Conservation (phyloP, 176 grass and related monocot genomes). For the Lolium multiflorum region DNA sequence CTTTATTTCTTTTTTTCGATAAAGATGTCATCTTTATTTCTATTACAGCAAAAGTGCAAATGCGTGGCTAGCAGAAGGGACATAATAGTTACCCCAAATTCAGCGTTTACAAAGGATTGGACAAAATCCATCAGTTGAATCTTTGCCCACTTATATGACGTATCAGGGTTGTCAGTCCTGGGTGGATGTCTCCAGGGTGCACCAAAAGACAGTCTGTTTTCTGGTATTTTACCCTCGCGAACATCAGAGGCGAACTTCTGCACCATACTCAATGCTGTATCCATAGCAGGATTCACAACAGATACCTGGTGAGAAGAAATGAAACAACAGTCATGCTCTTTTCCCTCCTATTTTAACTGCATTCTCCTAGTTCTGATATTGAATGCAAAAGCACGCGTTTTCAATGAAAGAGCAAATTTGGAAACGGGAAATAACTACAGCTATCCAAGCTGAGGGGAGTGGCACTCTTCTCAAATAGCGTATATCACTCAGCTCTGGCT, state of each 20-base stretch:
- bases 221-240: slow-evolving; percentile 68
- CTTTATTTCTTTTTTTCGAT: too few species aligned
- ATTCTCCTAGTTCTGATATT: slow-evolving; percentile 2
- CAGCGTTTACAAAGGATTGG: slow-evolving; percentile 78
- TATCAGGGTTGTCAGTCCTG: slow-evolving; percentile 44
- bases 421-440: neutral
- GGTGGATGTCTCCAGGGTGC: slow-evolving; percentile 90
- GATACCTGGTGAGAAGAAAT: slow-evolving; percentile 62
- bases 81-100: slow-evolving; percentile 81
- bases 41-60: slow-evolving; percentile 11
- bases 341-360: slow-evolving; percentile 23
- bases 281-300: slow-evolving; percentile 94
- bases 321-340: slow-evolving; percentile 25
- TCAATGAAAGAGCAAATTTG: neutral
- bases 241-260: slow-evolving; percentile 85
- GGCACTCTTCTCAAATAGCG: too few species aligned
- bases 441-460: slow-evolving; percentile 12
- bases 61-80: slow-evolving; percentile 24
- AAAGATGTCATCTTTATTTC: too few species aligned
- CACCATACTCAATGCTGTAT: slow-evolving; percentile 70
- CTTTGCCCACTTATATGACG: slow-evolving; percentile 80
- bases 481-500: slow-evolving; percentile 24
- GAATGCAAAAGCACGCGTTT: neutral
- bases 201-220: slow-evolving; percentile 76
- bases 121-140: slow-evolving; percentile 98